Percentiles rank a stretch among this genome's conserved stretches.
Conservation (phyloP, 2,329 filamentous ascomycete species). For the Verticillium albo-atrum region DNA sequence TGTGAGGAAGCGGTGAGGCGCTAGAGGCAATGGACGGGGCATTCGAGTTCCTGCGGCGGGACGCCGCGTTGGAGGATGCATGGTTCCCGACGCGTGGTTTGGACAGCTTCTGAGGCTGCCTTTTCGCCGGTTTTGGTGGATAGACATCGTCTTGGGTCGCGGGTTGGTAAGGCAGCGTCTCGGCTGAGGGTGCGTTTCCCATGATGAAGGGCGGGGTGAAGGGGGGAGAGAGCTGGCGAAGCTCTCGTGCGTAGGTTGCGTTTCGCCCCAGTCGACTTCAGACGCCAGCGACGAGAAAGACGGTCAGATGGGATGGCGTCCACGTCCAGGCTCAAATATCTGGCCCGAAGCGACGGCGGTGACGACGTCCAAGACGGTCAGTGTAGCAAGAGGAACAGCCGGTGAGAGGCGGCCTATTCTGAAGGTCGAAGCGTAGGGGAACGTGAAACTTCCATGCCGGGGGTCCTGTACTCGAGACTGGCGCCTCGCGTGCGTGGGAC, state of each 20-base stretch:
- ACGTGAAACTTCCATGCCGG: conserved; percentile 35
- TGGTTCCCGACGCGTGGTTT: conserved; percentile 42
- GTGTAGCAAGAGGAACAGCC: background rate
- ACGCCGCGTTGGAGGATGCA: conserved; percentile 17
- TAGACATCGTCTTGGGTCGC: background rate
- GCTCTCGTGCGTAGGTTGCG: background rate
- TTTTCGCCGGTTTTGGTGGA: conserved; percentile 16
- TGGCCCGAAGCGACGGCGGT: background rate
- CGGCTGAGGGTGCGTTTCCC: conserved; percentile 47
- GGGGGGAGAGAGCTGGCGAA: conserved; percentile 1
- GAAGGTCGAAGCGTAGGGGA: conserved; percentile 23
- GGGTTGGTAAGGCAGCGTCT: conserved; percentile 24
- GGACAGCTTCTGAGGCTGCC: conserved; percentile 43
- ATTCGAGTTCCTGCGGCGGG: conserved; percentile 24
- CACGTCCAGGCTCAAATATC: background rate
- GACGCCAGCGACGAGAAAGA: background rate
- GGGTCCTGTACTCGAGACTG: conserved; percentile 12
- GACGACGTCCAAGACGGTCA: background rate
- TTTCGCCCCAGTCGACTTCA: background rate
- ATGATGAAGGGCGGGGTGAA: conserved; percentile 26
- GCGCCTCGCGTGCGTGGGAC: background rate
- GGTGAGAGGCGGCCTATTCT: background rate
- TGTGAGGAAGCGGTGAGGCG: conserved; percentile 12
- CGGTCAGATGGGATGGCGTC: background rate
- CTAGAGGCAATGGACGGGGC: conserved; percentile 22